Evolutionary conservation across 2,329 filamentous ascomycete species (phyloP), one percentile per base, ranked within the genome.

Genomic region (Aspergillus sp.): DNA sequence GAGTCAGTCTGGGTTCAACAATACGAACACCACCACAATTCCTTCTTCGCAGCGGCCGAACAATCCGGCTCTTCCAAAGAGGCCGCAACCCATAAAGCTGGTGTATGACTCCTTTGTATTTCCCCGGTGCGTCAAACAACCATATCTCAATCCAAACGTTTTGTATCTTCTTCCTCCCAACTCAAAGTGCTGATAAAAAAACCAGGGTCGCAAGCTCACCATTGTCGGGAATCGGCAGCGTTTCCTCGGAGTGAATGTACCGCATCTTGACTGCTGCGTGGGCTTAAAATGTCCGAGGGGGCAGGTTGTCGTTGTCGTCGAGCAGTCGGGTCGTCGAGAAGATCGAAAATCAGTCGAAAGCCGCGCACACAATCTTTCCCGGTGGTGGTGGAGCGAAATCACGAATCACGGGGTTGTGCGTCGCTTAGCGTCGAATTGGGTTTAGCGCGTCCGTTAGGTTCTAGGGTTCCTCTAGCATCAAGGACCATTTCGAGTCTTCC

Each of bases 241-340:
- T 85, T 88, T 99, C 93, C 84, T 93, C 86, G 78, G 91, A 96
- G 87, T 97, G 92, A 85, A 99, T 96, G 91, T 97, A 98, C 86
- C 90, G 96, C 95, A 98, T 98, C 83, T 90, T 97, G 89, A 83
- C 75, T 75, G 75, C 75, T 75, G 75, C 68, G 69, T 72, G 67
- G 69, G 67, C 69, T 71, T 71, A 68, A 68, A 65, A 64, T 73
- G 71, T 73, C 71, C 72, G 74, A 74, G 69, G 72, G 68, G 66
- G 67, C 44, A 34, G 66, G 68, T 73, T 71, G 72, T 74, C 70
- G 71, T 70, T 70, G 70, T 73, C 70, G 66, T 68, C 64, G 67
- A 68, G 67, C 66, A 64, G 68, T 69, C 68, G 66, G 48, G 66
- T 69, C 65, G 68, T 69, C 65, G 66, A 70, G 67, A 72, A 66